Conservation (phyloP, 192 early-diverging fungal species). For the Coemansia sp. region DNA sequence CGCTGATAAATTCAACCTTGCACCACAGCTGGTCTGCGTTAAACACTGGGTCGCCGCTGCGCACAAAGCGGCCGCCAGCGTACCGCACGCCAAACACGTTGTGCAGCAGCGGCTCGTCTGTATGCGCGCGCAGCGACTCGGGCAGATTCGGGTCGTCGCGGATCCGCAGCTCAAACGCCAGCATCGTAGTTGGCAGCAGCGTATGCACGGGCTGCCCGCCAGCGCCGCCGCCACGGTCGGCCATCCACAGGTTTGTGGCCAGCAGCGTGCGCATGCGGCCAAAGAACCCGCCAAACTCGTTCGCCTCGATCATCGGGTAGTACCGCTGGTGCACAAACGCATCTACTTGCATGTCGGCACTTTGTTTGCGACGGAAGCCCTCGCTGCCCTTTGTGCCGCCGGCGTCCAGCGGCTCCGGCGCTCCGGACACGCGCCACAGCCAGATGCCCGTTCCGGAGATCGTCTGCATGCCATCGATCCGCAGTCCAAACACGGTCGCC, state of each 20-base stretch:
- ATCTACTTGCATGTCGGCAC: slow-evolving; percentile 16
- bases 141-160: slow-evolving; percentile 14
- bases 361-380: background rate
- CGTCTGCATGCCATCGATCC: slow-evolving; percentile 10
- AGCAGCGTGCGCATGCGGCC: slow-evolving; percentile 13
- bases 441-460: slow-evolving; percentile 28
- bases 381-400: background rate
- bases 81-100: slow-evolving; percentile 32
- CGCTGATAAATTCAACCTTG: slow-evolving; percentile 12
- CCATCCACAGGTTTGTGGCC: slow-evolving; percentile 12
- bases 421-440: slow-evolving; percentile 35
- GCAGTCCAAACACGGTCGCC: slow-evolving; percentile 13
- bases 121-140: slow-evolving; percentile 5
- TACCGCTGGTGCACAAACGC: slow-evolving; percentile 42
- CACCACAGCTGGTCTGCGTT: slow-evolving; percentile 45
- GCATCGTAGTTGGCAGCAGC: slow-evolving; percentile 26
- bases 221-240: slow-evolving; percentile 20
- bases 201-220: slow-evolving; percentile 17
- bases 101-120: slow-evolving; percentile 25
- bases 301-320: slow-evolving; percentile 34
- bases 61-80: slow-evolving; percentile 7
- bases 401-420: slow-evolving; percentile 13
- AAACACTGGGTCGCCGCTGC: slow-evolving; percentile 14
- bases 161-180: slow-evolving; percentile 39
- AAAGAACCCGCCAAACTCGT: slow-evolving; percentile 44